Conservation (phyloP, 371 early-diverging fungal species). For the Mortierella sp. region DNA sequence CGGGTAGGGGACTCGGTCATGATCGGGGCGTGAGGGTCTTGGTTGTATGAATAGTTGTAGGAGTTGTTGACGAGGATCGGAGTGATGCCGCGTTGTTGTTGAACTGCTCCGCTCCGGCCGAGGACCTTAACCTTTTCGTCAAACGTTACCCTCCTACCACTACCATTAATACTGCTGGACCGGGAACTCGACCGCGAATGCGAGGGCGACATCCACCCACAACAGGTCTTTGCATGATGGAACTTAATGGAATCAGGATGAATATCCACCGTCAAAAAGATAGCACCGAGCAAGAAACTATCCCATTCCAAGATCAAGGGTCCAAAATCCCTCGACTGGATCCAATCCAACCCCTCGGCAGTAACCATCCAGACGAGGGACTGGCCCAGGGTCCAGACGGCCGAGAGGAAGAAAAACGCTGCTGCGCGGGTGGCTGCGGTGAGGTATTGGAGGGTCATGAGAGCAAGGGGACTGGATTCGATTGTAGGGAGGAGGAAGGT, state of each 20-base stretch:
- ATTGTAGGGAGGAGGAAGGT: not conserved
- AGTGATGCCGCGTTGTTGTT: conserved; percentile 10
- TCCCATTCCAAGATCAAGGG: conserved; percentile 33
- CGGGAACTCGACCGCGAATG: not conserved
- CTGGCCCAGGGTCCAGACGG: conserved; percentile 26
- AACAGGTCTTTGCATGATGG: not conserved
- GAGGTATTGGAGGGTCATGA: conserved; percentile 19
- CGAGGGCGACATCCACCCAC: not conserved
- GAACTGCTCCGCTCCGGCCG: conserved; percentile 13
- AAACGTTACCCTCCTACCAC: conserved; percentile 35
- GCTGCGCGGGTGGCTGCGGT: conserved; percentile 20
- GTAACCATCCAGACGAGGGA: conserved; percentile 27
- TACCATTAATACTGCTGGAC: conserved; percentile 8
- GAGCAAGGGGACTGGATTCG: conserved; percentile 15
- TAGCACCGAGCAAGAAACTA: conserved; percentile 30
- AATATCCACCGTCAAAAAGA: conserved; percentile 37
- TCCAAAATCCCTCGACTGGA: conserved; percentile 31
- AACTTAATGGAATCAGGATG: conserved; percentile 25
- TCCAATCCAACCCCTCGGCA: conserved; percentile 26
- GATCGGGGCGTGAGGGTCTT: not conserved
- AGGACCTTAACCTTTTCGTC: conserved; percentile 39
- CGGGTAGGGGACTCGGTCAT: conserved; percentile 34
- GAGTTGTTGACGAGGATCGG: not conserved
- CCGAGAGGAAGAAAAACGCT: conserved; percentile 18
- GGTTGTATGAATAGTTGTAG: not conserved